phyloP scores from a whole-genome alignment of 768 basidiomycete genomes.

The Tricholoma matsutake region DNA sequence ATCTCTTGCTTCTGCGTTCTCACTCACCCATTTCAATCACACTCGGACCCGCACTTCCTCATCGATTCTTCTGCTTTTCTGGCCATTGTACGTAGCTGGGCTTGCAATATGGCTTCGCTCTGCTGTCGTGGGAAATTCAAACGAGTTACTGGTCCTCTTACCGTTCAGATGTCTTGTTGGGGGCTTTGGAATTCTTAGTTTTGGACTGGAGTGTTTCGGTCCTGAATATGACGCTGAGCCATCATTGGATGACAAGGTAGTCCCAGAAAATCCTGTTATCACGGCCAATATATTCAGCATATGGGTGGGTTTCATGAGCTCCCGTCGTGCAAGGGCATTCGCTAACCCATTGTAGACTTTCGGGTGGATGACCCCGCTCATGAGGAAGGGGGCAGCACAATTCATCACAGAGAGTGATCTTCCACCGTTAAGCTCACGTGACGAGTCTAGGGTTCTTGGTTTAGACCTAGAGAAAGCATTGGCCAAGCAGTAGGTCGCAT shows the following conservation, averaged over 20 bases:
- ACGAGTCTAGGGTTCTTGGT: slow-evolving; percentile 71
- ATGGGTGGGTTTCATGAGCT: slow-evolving; percentile 41
- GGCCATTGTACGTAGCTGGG: slow-evolving; percentile 61
- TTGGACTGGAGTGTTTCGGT: slow-evolving; percentile 66
- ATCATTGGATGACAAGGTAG: slow-evolving; percentile 28
- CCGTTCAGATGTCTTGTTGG: slow-evolving; percentile 42
- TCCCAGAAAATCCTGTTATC: slow-evolving; percentile 64
- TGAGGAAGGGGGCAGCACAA: slow-evolving; percentile 61
- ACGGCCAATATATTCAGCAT: slow-evolving; percentile 80
- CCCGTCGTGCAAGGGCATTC: not conserved
- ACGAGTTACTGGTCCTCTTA: slow-evolving; percentile 34
- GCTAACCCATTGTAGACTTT: slow-evolving; percentile 51
- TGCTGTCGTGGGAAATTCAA: slow-evolving; percentile 27
- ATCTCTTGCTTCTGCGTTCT: slow-evolving; percentile 43
- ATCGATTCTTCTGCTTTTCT: slow-evolving; percentile 73
- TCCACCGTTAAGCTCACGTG: slow-evolving; percentile 62
- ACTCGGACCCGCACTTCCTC: slow-evolving; percentile 69
- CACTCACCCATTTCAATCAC: slow-evolving; percentile 67
- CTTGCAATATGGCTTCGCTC: slow-evolving; percentile 64
- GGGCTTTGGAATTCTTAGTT: slow-evolving; percentile 49
- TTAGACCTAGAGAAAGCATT: slow-evolving; percentile 57
- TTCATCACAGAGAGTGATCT: slow-evolving; percentile 86
- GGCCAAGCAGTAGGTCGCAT: slow-evolving; percentile 52
- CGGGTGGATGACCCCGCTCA: slow-evolving; percentile 79
- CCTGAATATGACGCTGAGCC: slow-evolving; percentile 46